Conservation (phyloP, 129 eudicot species). For the Oenanthe sinensis region DNA sequence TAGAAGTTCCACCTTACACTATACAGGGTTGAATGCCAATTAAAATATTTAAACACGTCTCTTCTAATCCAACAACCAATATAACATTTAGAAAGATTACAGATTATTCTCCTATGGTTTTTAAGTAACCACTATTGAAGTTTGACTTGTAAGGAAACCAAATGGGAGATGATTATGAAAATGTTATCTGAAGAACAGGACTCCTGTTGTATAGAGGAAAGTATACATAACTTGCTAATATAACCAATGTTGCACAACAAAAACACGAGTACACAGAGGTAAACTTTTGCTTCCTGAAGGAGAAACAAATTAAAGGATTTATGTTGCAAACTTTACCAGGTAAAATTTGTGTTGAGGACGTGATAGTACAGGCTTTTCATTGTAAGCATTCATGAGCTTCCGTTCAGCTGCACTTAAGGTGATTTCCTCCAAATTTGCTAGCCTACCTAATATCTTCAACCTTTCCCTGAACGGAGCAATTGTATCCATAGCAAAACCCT, state of each 20-base stretch:
- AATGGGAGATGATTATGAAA: background rate
- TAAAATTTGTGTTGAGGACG: slow-evolving; percentile 97
- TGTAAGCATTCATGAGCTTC: slow-evolving; percentile 89
- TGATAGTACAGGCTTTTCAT: slow-evolving; percentile 90
- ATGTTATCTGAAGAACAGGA: background rate
- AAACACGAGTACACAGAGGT: background rate
- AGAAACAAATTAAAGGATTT: background rate
- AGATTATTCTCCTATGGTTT: background rate
- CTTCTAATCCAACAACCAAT: background rate
- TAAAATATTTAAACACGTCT: background rate
- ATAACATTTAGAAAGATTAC: background rate
- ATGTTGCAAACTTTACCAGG: slow-evolving; percentile 38
- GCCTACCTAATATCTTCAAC: slow-evolving; percentile 77
- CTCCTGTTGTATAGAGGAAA: background rate
- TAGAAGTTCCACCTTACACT: background rate
- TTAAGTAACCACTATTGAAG: background rate
- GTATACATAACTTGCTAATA: background rate
- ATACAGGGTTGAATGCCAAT: background rate
- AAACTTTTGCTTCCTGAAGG: background rate
- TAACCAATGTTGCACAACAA: background rate
- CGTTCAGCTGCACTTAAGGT: slow-evolving; percentile 68
- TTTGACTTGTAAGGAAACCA: background rate
- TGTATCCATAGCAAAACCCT: slow-evolving; percentile 72
- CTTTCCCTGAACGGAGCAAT: slow-evolving; percentile 78
- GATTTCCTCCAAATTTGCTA: slow-evolving; percentile 70